Conservation (phyloP, 257 asterid species). For the Buddleja alternifolia region DNA sequence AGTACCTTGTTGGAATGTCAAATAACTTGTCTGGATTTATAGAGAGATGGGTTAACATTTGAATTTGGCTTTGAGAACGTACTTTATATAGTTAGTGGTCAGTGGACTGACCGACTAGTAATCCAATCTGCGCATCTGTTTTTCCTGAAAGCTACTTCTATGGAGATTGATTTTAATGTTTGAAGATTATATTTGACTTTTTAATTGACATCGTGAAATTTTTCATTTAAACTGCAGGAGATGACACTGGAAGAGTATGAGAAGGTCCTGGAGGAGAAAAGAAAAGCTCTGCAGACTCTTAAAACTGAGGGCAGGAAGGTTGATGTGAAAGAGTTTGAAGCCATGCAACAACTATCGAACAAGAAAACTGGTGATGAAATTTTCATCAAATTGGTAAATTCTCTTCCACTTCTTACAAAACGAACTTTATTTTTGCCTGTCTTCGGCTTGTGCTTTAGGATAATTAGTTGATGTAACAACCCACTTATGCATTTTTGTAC, state of each 20-base stretch:
- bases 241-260: constrained; percentile 96
- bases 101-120: neutral
- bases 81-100: neutral
- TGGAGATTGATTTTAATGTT: neutral
- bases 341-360: constrained; percentile 86
- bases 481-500: neutral
- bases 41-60: neutral
- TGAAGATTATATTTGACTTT: neutral
- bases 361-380: constrained; percentile 67
- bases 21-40: neutral
- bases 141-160: neutral
- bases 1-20: neutral
- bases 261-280: constrained; percentile 78
- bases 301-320: constrained; percentile 90
- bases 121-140: neutral
- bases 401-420: neutral
- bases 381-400: constrained; percentile 77
- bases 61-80: neutral
- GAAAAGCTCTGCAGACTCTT: constrained; percentile 68
- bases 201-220: neutral
- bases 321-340: constrained; percentile 66
- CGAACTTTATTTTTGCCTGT: neutral
- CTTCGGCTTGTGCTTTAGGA: neutral
- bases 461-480: neutral
- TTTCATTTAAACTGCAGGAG: constrained; percentile 50